Percentiles rank a stretch among this genome's conserved stretches.
Evolutionary conservation across 805 yeast genomes (phyloP).

Genomic region (Kluyveromyces lactis): DNA sequence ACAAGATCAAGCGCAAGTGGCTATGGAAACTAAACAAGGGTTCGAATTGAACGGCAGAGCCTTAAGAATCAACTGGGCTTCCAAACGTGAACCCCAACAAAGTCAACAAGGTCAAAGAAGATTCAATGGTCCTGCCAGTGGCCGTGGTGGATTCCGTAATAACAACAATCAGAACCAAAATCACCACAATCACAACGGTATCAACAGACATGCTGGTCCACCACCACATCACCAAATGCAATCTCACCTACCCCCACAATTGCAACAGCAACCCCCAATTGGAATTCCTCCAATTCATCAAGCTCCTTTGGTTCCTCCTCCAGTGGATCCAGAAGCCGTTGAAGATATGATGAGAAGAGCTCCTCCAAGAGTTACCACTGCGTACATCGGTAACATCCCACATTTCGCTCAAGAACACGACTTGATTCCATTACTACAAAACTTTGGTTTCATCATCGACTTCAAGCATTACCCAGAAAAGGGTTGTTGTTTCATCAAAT

Average conservation of each 20-base stretch:
- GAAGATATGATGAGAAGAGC: slow-evolving; percentile 69
- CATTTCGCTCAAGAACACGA: slow-evolving; percentile 68
- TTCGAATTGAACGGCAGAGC: slow-evolving; percentile 62
- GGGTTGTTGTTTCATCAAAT: slow-evolving; percentile 85
- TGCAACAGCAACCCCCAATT: slow-evolving; percentile 18
- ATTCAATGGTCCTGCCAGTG: slow-evolving; percentile 9
- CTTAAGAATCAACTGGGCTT: slow-evolving; percentile 84
- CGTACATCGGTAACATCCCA: slow-evolving; percentile 78
- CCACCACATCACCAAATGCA: slow-evolving; percentile 20
- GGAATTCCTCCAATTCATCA: slow-evolving; percentile 11
- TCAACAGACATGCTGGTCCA: slow-evolving; percentile 10
- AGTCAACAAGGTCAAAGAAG: slow-evolving; percentile 9
- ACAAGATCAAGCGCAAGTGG: slow-evolving; percentile 63
- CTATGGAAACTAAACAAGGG: slow-evolving; percentile 69
- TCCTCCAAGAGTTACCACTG: slow-evolving; percentile 62
- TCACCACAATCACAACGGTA: slow-evolving; percentile 10
- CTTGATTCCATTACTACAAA: slow-evolving; percentile 63
- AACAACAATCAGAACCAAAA: slow-evolving; percentile 6
- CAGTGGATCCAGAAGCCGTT: slow-evolving; percentile 46
- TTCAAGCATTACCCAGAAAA: slow-evolving; percentile 70
- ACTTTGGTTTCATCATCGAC: slow-evolving; percentile 76
- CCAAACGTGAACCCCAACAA: slow-evolving; percentile 46
- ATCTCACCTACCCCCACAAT: slow-evolving; percentile 17
- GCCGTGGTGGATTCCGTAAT: slow-evolving; percentile 19
- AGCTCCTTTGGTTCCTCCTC: slow-evolving; percentile 25